phyloP scores from a whole-genome alignment of 2,329 filamentous ascomycete species.

The Paecilomyces fulvus region DNA sequence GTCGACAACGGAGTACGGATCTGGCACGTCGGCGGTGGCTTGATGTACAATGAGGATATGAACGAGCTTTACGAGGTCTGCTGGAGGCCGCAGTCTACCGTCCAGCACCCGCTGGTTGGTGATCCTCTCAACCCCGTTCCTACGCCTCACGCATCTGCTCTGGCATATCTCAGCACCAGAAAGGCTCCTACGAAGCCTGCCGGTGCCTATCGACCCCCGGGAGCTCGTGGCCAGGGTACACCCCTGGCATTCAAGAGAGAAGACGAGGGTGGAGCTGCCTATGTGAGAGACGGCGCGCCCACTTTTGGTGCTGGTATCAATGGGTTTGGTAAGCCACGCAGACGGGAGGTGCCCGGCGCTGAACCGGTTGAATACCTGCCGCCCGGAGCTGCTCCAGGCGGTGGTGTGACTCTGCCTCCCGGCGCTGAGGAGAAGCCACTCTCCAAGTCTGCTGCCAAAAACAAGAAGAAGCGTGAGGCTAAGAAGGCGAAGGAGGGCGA shows the following conservation, averaged over 20 bases:
- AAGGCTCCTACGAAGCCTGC: slow-evolving; percentile 95
- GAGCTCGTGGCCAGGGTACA: slow-evolving; percentile 78
- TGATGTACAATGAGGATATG: slow-evolving; percentile 97
- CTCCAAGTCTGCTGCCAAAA: slow-evolving; percentile 81
- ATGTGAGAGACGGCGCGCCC: slow-evolving; percentile 68
- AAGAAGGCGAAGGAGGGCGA: slow-evolving; percentile 83
- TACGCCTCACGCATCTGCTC: slow-evolving; percentile 70
- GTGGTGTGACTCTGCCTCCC: slow-evolving; percentile 56
- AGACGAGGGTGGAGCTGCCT: slow-evolving; percentile 88
- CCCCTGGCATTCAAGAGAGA: slow-evolving; percentile 95
- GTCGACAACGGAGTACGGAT: slow-evolving; percentile 95
- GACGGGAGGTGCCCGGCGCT: slow-evolving; percentile 78
- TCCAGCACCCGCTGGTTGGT: slow-evolving; percentile 49
- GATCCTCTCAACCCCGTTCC: slow-evolving; percentile 70
- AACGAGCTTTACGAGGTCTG: slow-evolving; percentile 82
- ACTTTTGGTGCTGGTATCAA: slow-evolving; percentile 57
- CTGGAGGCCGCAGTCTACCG: slow-evolving; percentile 70
- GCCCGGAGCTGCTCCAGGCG: slow-evolving; percentile 61
- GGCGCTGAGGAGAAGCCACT: slow-evolving; percentile 63
- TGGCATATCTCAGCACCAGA: slow-evolving; percentile 70
- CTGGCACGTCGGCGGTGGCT: slow-evolving; percentile 78
- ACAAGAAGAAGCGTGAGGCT: slow-evolving; percentile 95
- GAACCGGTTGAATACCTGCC: slow-evolving; percentile 59
- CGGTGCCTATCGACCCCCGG: slow-evolving; percentile 92
- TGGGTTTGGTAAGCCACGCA: slow-evolving; percentile 67